A percentile compares a stretch with the other conserved stretches of the same genome.
These are phyloP conservation scores for Aspergillus cristatus DNA, from an alignment of 495 filamentous ascomycete genomes.

Conservation along the genomic window DNA sequence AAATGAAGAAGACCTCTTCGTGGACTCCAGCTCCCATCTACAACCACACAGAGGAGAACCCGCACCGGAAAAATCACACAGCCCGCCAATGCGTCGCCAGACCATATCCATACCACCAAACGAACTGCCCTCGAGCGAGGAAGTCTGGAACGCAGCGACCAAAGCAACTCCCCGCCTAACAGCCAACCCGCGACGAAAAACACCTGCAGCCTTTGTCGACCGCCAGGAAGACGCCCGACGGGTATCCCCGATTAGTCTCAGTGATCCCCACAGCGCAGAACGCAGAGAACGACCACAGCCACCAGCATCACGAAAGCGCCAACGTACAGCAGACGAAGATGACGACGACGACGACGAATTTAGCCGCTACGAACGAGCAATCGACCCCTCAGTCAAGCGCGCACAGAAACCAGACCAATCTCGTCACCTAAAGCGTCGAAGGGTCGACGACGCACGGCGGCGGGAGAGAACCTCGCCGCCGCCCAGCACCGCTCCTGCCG, in stretches of 20 bases:
- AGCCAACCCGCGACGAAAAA: not conserved
- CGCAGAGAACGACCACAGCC: not conserved
- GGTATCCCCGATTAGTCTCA: slow-evolving; percentile 22
- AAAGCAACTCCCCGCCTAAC: not conserved
- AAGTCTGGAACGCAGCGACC: slow-evolving; percentile 4
- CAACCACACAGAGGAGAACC: slow-evolving; percentile 1
- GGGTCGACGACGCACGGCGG: not conserved
- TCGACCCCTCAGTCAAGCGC: slow-evolving; percentile 7
- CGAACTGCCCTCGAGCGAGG: not conserved
- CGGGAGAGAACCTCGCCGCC: not conserved
- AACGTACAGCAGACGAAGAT: slow-evolving; percentile 7
- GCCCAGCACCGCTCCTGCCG: too few relatives aligned
- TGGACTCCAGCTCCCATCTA: slow-evolving; percentile 3
- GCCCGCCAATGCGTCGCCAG: slow-evolving; percentile 7
- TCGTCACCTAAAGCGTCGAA: not conserved
- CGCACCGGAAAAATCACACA: slow-evolving; percentile 11
- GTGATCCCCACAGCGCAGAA: slow-evolving; percentile 8
- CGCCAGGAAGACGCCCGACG: slow-evolving; percentile 22
- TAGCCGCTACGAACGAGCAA: slow-evolving; percentile 7
- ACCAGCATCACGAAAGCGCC: slow-evolving; percentile 10
- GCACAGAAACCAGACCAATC: slow-evolving; percentile 11
- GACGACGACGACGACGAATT: slow-evolving; percentile 12
- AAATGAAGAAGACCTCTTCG: slow-evolving; percentile 4
- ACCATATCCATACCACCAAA: not conserved
- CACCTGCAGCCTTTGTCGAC: slow-evolving; percentile 25